phyloP scores from a whole-genome alignment of 2,329 filamentous ascomycete genomes.

The Aspergillus pseudoterreus region DNA sequence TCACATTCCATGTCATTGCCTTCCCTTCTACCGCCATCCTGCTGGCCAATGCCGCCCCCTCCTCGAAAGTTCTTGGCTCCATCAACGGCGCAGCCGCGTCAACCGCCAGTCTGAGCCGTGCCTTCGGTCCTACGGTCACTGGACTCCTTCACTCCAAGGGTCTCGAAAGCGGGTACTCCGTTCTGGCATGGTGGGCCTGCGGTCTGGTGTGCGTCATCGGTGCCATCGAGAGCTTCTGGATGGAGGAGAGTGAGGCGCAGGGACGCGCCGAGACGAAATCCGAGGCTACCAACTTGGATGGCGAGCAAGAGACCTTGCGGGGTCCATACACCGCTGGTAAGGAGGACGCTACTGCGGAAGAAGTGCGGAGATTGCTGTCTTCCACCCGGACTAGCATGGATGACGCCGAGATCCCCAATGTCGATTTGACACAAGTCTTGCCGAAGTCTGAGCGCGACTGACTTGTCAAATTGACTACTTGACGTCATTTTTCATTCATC shows the following conservation, averaged over 20 bases:
- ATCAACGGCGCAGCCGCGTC: conserved; percentile 92
- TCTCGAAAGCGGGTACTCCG: conserved; percentile 74
- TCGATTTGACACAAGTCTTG: conserved; percentile 19
- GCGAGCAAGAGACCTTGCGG: conserved; percentile 21
- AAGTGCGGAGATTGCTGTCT: conserved; percentile 35
- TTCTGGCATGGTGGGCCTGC: conserved; percentile 90
- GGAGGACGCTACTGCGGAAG: conserved; percentile 25
- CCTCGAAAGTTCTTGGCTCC: conserved; percentile 77
- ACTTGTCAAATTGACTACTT: conserved; percentile 3
- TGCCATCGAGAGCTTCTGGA: conserved; percentile 69
- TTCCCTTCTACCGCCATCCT: conserved; percentile 90
- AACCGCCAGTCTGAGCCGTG: conserved; percentile 81
- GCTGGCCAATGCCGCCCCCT: conserved; percentile 81
- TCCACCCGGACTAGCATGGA: conserved; percentile 32
- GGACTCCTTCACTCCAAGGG: conserved; percentile 81
- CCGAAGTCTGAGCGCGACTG: conserved; percentile 8
- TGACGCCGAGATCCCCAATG: conserved; percentile 26
- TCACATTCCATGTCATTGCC: conserved; percentile 83
- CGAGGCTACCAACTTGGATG: conserved; percentile 25
- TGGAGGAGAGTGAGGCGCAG: conserved; percentile 60
- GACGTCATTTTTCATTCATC: neutral
- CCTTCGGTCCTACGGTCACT: conserved; percentile 83
- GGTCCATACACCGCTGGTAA: conserved; percentile 19
- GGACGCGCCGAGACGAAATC: conserved; percentile 39
- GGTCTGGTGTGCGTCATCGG: conserved; percentile 72